Base-by-base conservation (phyloP, 495 filamentous ascomycete genomes). In the Penicillium lagena region DNA sequence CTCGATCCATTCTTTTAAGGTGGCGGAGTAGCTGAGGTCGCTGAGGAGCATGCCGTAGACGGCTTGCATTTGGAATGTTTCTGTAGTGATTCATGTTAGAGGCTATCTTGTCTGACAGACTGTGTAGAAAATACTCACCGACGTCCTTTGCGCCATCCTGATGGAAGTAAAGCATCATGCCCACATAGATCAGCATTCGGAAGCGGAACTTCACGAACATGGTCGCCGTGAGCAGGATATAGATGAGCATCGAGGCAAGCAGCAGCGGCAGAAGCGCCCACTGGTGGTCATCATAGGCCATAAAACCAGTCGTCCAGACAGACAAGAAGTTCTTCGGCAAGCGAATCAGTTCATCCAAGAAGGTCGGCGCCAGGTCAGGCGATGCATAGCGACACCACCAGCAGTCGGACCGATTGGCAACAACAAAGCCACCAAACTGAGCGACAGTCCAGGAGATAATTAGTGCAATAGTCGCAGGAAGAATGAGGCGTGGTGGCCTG, bases 181-280 rank as follows among this genome's bases (percentile, higher is more conserved):
- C 63, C 33, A 80, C 39, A 46, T 71, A 74, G 17, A 76, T 51
- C n/a, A 75, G 51, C 60, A 85, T 71, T 14, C 82, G 71, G 50
- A 71, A 81, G 33, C 70, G 66, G 32, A 76, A 74, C 43, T 69
- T 72, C 52, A 80, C 63, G 50, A 79, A 80, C 58, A 76, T 67
- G 0, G 79, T 82, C 5, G 78, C 80, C 9, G 76, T 54, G 8
- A 82, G 61, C 35, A 78, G 62, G 7, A 75, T 64, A 46, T 82
- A 86, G 5, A 84, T 72, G 49, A 79, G 52, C 75, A 85, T 81
- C 10, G 77, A 79, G 1, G 78, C 76, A 54, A 73, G 68, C 12
- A 86, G 60, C 37, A 86, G 54, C 1, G 78, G 81, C 28, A 81
- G 57, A 33, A 86, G 56, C 4, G 82, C 81, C 82, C 82, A 86